Percentiles rank a stretch among this genome's conserved stretches.
Evolutionary conservation across 129 eudicot species (phyloP).

Genomic region (Artemisia tridentata): DNA sequence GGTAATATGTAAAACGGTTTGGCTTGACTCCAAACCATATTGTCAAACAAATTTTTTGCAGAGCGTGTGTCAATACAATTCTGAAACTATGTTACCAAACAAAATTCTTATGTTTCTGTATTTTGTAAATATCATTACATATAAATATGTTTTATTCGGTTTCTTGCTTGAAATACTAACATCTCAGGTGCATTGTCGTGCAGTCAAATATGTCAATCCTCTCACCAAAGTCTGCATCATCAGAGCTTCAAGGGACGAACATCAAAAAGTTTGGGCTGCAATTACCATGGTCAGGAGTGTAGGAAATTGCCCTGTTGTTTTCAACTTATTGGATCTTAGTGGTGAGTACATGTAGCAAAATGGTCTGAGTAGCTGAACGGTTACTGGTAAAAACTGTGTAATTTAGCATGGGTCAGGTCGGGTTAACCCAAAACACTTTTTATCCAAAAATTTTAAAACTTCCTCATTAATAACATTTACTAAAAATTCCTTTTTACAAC

Average conservation of each 20-base stretch:
- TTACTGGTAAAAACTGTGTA: too few species aligned
- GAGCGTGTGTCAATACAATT: too few species aligned
- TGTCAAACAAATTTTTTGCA: too few species aligned
- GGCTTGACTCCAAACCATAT: too few species aligned
- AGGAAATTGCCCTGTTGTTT: slow-evolving; percentile 79
- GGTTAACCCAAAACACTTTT: background rate
- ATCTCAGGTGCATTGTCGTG: slow-evolving; percentile 16
- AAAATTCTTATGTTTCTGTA: too few species aligned
- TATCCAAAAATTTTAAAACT: background rate
- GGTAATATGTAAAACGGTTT: too few species aligned
- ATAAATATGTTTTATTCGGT: background rate
- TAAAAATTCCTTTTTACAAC: background rate
- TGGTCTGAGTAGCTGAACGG: background rate
- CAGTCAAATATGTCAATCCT: slow-evolving; percentile 92
- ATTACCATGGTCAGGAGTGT: slow-evolving; percentile 74
- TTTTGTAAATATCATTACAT: too few species aligned
- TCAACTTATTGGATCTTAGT: slow-evolving; percentile 80
- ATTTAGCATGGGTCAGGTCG: background rate
- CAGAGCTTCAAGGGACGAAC: slow-evolving; percentile 86
- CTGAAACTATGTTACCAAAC: too few species aligned
- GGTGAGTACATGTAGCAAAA: slow-evolving; percentile 54
- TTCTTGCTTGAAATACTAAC: slow-evolving; percentile 12
- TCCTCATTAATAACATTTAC: background rate
- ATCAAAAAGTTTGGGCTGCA: slow-evolving; percentile 86
- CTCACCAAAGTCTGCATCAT: slow-evolving; percentile 78